Evolutionary conservation across 306 rosid species (phyloP).

Genomic region (Urtica urens): DNA sequence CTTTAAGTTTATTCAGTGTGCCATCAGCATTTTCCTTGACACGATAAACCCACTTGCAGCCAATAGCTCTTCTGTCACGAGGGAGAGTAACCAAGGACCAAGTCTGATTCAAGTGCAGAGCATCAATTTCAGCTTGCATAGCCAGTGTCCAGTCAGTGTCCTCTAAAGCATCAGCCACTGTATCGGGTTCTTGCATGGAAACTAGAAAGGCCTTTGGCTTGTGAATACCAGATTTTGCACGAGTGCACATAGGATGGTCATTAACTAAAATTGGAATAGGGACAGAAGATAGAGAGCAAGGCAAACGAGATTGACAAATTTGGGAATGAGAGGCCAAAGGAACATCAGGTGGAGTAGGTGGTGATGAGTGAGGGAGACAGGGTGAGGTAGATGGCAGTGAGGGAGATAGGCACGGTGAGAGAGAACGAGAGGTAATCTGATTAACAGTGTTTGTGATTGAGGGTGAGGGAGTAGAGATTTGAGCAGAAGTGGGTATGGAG

Average conservation of each 20-base stretch:
- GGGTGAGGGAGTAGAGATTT: too few relatives aligned
- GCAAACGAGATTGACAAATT: too few relatives aligned
- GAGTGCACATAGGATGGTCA: conserved; percentile 2
- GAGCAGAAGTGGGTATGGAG: too few relatives aligned
- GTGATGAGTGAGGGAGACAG: background rate
- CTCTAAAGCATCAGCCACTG: background rate
- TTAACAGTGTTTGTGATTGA: too few relatives aligned
- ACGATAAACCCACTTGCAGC: background rate
- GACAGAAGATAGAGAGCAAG: too few relatives aligned
- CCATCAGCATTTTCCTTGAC: background rate
- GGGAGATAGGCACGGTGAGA: too few relatives aligned
- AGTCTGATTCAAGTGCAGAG: background rate
- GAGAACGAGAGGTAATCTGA: too few relatives aligned
- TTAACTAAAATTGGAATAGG: too few relatives aligned
- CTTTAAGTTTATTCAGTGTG: background rate
- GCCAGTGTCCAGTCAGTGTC: background rate
- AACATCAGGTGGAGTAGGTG: background rate
- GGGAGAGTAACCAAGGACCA: background rate
- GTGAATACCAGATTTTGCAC: background rate
- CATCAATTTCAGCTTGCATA: background rate
- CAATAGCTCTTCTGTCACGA: accelerated
- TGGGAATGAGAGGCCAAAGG: too few relatives aligned
- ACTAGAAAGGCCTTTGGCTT: background rate
- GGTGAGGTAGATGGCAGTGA: too few relatives aligned
- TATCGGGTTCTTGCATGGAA: background rate